Evolutionary conservation across 805 yeast genomes (phyloP).

Genomic region (Blastobotrys attinorum): DNA sequence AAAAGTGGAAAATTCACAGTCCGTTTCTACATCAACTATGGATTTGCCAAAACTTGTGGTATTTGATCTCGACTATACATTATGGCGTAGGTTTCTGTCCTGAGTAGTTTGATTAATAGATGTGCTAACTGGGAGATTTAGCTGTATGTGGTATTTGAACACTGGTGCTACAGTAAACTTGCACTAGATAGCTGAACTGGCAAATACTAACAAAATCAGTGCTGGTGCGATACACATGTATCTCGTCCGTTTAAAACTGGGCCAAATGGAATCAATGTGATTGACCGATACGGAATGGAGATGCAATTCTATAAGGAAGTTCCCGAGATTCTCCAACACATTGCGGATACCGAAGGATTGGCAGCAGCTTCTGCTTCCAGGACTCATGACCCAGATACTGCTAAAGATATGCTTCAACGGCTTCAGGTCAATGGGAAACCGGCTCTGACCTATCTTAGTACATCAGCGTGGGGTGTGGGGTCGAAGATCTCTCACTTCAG

Average conservation of each 20-base stretch:
- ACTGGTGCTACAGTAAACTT: too few relatives aligned
- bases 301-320: constrained; percentile 63
- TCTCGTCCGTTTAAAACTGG: constrained; percentile 42
- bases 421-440: constrained; percentile 49
- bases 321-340: constrained; percentile 47
- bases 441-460: constrained; percentile 43
- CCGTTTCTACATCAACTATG: not conserved
- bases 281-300: constrained; percentile 48
- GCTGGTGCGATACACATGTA: constrained; percentile 77
- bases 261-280: constrained; percentile 30
- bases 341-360: constrained; percentile 39
- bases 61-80: constrained; percentile 67
- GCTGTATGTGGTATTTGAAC: too few relatives aligned
- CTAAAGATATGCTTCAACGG: constrained; percentile 49
- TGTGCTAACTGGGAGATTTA: too few relatives aligned
- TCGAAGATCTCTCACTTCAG: constrained; percentile 48
- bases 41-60: constrained; percentile 47
- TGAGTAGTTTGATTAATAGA: too few relatives aligned
- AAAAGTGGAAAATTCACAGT: not conserved
- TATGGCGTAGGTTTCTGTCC: constrained; percentile 68
- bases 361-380: constrained; percentile 65
- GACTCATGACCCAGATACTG: constrained; percentile 73
- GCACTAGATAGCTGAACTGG: too few relatives aligned
- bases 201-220: constrained; percentile 27
- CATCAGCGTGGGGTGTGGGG: constrained; percentile 33